A percentile compares a stretch with the other conserved stretches of the same genome.
Evolutionary conservation across 148 eudicot species (phyloP).

Genomic region (Amaranthus hypochondriacus): DNA sequence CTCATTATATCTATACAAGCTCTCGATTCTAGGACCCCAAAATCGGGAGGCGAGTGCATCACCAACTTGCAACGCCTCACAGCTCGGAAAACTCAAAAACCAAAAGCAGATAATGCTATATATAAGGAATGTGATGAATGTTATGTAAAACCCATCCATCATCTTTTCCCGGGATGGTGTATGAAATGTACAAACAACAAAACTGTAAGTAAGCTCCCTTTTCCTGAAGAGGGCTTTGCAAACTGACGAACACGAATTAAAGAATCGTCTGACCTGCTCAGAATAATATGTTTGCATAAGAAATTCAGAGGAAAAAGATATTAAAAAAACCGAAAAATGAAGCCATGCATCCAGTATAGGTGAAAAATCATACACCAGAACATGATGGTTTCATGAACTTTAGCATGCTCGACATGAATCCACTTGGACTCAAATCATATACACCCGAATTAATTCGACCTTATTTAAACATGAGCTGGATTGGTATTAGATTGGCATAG

Average conservation of each 20-base stretch:
- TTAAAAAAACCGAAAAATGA: not conserved
- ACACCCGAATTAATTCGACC: too few relatives aligned
- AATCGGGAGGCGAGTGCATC: not conserved
- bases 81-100: not conserved
- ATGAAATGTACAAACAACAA: conserved; percentile 5
- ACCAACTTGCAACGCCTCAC: conserved; percentile 6
- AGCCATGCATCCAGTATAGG: not conserved
- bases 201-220: conserved; percentile 3
- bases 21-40: not conserved
- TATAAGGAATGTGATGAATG: not conserved
- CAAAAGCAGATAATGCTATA: not conserved
- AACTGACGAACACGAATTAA: not conserved
- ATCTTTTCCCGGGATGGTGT: not conserved
- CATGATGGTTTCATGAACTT: too few relatives aligned
- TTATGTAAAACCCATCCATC: conserved; percentile 5
- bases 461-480: too few relatives aligned
- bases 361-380: too few relatives aligned
- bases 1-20: not conserved
- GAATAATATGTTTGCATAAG: not conserved
- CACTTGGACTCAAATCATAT: too few relatives aligned
- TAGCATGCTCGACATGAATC: too few relatives aligned
- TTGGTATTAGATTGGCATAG: too few relatives aligned
- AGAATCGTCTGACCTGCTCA: conserved; percentile 9
- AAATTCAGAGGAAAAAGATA: not conserved
- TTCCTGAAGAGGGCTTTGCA: not conserved